Base-by-base conservation (phyloP, 257 asterid species). In the Solanum stenotomum region DNA sequence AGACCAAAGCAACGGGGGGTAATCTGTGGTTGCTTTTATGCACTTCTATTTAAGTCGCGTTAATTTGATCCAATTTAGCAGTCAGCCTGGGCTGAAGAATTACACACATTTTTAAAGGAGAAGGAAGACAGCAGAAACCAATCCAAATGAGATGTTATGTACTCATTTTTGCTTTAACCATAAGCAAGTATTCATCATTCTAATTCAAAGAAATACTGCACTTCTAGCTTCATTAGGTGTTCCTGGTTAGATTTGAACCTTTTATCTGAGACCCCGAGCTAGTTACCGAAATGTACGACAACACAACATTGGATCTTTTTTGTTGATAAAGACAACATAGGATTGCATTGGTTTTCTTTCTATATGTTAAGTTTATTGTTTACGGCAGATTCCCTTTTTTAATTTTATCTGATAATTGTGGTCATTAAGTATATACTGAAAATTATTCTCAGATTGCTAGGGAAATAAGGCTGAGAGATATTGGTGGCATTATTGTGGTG, bases 401-500 rank as follows among this genome's bases (percentile, higher is more conserved):
- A 2, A 44, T 14, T 44, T 79, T 29, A 27, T 79, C 33, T 16
- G 38, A 46, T 81, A 46, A 81, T 15, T 49, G 44, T 44, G 38
- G 85, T 82, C 61, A 49, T 82, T 10, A 29, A 10, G 42, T 65
- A 82, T 82, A 31, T 49, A 49, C 42, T 49, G 42, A 82, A 42
- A 49, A 29, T 29, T 49, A 49, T 86, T 89, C 92, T 87, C 95
- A 97, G 99, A 96, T 97, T 90, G 98, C 98, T 88, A 94, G 98
- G 92, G 99, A 97, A 92, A 87, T 96, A 89, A 92, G 99, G 96
- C 94, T 97, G 92, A 95, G 99, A 91, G 99, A 97, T 87, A 90
- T 97, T 89, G 99, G 99, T 91, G 99, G 99, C 89, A 95, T 97
- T 88, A 96, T 97, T 89, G 98, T 97, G 52, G 99, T 97, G 65